Conservation (phyloP, 2,329 filamentous ascomycete species). For the Dendryphion nanum region DNA sequence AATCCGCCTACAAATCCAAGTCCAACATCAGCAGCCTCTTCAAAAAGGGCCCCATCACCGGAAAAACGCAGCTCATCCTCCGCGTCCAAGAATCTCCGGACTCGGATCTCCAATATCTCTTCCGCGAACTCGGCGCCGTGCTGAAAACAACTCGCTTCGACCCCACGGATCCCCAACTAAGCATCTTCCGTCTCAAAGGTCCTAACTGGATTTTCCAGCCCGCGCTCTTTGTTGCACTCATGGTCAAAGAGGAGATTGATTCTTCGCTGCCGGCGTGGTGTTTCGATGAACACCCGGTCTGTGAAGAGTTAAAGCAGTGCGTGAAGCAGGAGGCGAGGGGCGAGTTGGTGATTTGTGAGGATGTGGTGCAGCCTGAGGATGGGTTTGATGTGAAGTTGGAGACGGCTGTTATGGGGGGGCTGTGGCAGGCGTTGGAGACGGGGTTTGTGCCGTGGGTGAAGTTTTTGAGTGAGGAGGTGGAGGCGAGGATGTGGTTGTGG, state of each 20-base stretch:
- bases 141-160: conserved; percentile 3
- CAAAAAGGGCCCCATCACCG: too few relatives aligned
- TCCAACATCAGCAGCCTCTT: not conserved
- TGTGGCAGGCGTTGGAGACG: too few relatives aligned
- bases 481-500: too few relatives aligned
- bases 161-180: not conserved
- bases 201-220: not conserved
- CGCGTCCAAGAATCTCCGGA: not conserved
- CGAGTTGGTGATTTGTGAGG: conserved; percentile 6
- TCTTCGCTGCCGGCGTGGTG: conserved; percentile 1
- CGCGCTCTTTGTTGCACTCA: conserved; percentile 1
- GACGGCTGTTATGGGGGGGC: too few relatives aligned
- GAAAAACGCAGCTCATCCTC: conserved; percentile 2
- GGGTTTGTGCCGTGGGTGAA: too few relatives aligned
- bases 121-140: not conserved
- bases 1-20: not conserved
- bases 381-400: too few relatives aligned
- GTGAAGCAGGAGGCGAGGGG: conserved; percentile 3
- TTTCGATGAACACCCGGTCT: not conserved
- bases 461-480: too few relatives aligned
- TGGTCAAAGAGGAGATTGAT: conserved; percentile 1
- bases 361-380: too few relatives aligned
- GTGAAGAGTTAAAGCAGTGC: conserved; percentile 4
- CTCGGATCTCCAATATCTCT: not conserved
- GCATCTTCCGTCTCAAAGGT: conserved; percentile 1